phyloP scores from a whole-genome alignment of 163 green algal genomes.

The Picocystis sp. region DNA sequence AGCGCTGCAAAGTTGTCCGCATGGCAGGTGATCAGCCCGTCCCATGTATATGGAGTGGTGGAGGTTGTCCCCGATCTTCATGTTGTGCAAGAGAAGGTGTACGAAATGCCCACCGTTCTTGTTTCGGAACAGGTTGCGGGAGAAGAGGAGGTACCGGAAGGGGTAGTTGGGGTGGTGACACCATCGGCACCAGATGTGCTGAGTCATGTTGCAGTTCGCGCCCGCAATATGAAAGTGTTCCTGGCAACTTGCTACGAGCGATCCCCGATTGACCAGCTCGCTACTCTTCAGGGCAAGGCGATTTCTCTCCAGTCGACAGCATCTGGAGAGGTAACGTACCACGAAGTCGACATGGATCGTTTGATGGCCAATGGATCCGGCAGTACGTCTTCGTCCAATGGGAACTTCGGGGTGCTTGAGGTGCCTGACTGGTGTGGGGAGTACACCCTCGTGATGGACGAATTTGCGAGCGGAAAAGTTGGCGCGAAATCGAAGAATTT shows the following conservation, averaged over 20 bases:
- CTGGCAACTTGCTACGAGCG: slow-evolving; percentile 83
- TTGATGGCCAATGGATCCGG: slow-evolving; percentile 6
- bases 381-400: background rate
- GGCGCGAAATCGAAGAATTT: slow-evolving; percentile 97
- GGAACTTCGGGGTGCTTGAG: slow-evolving; percentile 7
- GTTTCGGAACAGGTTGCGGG: slow-evolving; percentile 72
- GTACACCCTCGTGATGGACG: slow-evolving; percentile 66
- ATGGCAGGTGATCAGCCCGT: slow-evolving; percentile 89
- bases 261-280: slow-evolving; percentile 9
- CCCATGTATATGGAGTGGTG: slow-evolving; percentile 43
- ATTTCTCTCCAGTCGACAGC: slow-evolving; percentile 22
- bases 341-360: background rate
- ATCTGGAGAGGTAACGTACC: slow-evolving; percentile 27
- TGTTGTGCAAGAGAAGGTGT: slow-evolving; percentile 78
- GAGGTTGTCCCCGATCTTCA: slow-evolving; percentile 55
- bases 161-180: slow-evolving; percentile 81
- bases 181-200: slow-evolving; percentile 88
- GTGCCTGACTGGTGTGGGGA: slow-evolving; percentile 59
- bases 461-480: slow-evolving; percentile 67
- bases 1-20: slow-evolving; percentile 65
- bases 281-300: slow-evolving; percentile 5
- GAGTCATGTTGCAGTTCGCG: slow-evolving; percentile 77
- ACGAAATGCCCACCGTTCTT: slow-evolving; percentile 71
- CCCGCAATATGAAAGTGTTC: slow-evolving; percentile 80
- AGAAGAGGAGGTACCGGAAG: slow-evolving; percentile 94